Base-by-base conservation (phyloP, 495 filamentous ascomycete genomes). In the Staphylotrichum tortipilum region DNA sequence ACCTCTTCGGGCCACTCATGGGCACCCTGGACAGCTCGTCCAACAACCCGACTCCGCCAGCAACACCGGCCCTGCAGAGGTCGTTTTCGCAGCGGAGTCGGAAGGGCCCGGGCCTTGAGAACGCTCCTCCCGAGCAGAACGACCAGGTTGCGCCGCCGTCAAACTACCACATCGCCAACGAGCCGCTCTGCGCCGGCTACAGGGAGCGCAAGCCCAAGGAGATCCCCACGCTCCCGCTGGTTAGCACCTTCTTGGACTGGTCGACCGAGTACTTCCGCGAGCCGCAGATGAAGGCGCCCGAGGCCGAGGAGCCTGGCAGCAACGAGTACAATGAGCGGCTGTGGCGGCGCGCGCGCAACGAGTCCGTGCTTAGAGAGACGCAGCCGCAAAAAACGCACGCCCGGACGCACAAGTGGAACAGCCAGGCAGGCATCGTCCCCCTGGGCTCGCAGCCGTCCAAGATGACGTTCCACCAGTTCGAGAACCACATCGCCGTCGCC, bases 181-280 rank as follows among this genome's bases (percentile, higher is more conserved):
- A 83, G 31, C 90, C 92, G 1, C 78, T 79, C 12, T 86, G 89
- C 15, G 80, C 82, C 31, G 77, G 79, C 10, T 97, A 86, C 59
- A 70, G 77, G 50, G 71, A 81, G 31, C 79, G 79, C 46, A 76
- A 78, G 47, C 57, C 75, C 22, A 69, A 75, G 2, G 62, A 77
- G 49, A 37, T 66, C 22, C 83, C 85, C 14, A 61, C 61, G 21
- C 73, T 97, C 18, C 91, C 92, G 1, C 52, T 98, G 19, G 75
- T 76, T 40, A 94, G 88, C 60, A 81, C 78, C 18, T 96, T 97
- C 68, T 72, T 94, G 55, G 88, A 94, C 49, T 99, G 89, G 88
- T 94, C 90, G 1, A 89, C 88, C 54, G 91, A 96, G 71, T 97
- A 99, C 64, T 99, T 96, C 78, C 87, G 92, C 36, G 89, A 99